Evolutionary conservation across 2,329 filamentous ascomycete species (phyloP).

Genomic region (Ceratocystis cubensis): DNA sequence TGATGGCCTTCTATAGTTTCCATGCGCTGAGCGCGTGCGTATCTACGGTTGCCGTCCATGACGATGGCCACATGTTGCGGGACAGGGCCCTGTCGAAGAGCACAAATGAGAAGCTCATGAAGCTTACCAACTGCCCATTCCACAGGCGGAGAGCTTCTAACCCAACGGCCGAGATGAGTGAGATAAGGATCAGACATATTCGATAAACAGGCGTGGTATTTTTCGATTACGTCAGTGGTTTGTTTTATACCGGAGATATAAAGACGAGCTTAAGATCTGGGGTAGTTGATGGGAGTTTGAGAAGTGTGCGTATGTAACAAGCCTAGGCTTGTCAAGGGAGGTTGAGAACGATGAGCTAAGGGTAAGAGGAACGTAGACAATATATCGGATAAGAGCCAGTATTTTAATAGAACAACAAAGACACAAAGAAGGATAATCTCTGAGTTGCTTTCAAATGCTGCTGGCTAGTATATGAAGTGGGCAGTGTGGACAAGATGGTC

Average conservation of each 20-base stretch:
- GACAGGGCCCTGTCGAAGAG: conserved; percentile 78
- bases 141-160: conserved; percentile 76
- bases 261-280: neutral
- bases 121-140: conserved; percentile 76
- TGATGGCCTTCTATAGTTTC: conserved; percentile 96
- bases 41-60: conserved; percentile 96
- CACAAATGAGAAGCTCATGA: conserved; percentile 75
- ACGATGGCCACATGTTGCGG: conserved; percentile 97
- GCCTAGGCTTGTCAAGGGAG: neutral
- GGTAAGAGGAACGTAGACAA: neutral
- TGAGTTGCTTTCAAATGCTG: neutral
- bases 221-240: neutral
- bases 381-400: neutral
- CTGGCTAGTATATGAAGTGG: neutral
- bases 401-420: neutral
- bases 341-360: neutral
- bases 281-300: neutral
- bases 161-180: conserved; percentile 48
- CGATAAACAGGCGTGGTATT: neutral
- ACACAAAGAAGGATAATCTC: neutral
- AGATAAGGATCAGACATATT: conserved; percentile 43
- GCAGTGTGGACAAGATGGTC: neutral
- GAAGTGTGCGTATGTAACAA: neutral
- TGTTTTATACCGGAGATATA: neutral
- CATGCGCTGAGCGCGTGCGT: conserved; percentile 78